Percentiles rank a stretch among this genome's conserved stretches.
Evolutionary conservation across 2,329 filamentous ascomycete genomes (phyloP).

Genomic region (Penicillium sp.): DNA sequence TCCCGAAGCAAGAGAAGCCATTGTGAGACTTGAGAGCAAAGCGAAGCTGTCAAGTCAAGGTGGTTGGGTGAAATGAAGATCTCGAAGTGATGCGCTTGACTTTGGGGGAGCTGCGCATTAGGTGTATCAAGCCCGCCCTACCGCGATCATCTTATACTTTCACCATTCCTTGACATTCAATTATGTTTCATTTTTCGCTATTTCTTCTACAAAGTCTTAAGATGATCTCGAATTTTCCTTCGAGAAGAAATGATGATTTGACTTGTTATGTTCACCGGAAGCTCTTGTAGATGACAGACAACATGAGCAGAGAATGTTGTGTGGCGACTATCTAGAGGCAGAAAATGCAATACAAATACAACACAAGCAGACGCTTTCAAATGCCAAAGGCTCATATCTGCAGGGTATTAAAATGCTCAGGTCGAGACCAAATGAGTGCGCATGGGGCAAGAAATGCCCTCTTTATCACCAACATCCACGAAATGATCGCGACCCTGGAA

Average conservation of each 20-base stretch:
- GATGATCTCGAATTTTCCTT: background rate
- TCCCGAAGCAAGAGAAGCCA: conserved; percentile 69
- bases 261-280: background rate
- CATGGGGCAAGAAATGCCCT: conserved; percentile 41
- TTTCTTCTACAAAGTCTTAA: background rate
- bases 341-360: conserved; percentile 21
- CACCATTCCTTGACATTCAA: background rate
- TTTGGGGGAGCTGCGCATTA: conserved; percentile 22
- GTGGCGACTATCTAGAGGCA: background rate
- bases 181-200: background rate
- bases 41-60: conserved; percentile 16
- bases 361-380: conserved; percentile 5
- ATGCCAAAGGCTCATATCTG: background rate
- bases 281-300: background rate
- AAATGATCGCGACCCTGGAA: conserved; percentile 41
- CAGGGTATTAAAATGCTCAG: conserved; percentile 1
- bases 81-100: conserved; percentile 17
- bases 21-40: conserved; percentile 35
- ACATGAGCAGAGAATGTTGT: background rate
- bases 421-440: conserved; percentile 34
- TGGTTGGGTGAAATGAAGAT: conserved; percentile 18
- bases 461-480: conserved; percentile 38
- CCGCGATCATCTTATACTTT: conserved; percentile 4
- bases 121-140: conserved; percentile 8
- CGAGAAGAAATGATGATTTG: background rate